phyloP scores from a whole-genome alignment of 192 early-diverging fungal genomes.

The Mortierella antarctica region DNA sequence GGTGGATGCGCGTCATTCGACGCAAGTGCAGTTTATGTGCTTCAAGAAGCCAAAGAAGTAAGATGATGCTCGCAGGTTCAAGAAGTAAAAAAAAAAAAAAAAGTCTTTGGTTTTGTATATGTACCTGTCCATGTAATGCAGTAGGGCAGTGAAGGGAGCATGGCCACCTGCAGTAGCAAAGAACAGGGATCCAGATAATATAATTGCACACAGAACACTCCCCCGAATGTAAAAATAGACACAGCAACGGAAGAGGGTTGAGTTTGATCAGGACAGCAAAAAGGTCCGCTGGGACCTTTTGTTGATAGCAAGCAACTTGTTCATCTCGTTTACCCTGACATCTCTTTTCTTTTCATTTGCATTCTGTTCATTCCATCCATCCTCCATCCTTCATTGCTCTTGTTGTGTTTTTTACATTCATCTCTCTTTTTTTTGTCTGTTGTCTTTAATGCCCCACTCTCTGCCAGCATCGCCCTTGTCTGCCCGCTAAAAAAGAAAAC shows the following conservation, averaged over 20 bases:
- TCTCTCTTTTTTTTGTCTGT: not conserved
- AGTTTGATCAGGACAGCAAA: too few relatives aligned
- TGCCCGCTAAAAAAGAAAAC: too few relatives aligned
- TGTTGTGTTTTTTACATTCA: not conserved
- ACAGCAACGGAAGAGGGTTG: too few relatives aligned
- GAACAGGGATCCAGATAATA: too few relatives aligned
- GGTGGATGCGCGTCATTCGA: conserved; percentile 61
- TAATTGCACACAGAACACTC: too few relatives aligned
- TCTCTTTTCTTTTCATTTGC: not conserved
- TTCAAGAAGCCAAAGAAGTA: conserved; percentile 59
- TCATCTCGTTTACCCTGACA: not conserved
- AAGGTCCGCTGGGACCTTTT: too few relatives aligned
- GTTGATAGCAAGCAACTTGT: not conserved
- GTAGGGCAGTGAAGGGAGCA: not conserved
- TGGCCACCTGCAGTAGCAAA: too few relatives aligned
- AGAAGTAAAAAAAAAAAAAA: too few relatives aligned
- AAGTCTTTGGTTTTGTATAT: too few relatives aligned
- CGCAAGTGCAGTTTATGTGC: conserved; percentile 67
- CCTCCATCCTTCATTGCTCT: not conserved
- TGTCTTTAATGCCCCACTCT: conserved; percentile 1
- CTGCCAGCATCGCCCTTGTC: not conserved
- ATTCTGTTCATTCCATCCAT: not conserved
- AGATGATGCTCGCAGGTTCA: not conserved
- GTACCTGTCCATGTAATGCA: too few relatives aligned
- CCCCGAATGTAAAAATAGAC: too few relatives aligned